Evolutionary conservation across 139 green algal genomes (phyloP).

Genomic region (Microglena sp.): DNA sequence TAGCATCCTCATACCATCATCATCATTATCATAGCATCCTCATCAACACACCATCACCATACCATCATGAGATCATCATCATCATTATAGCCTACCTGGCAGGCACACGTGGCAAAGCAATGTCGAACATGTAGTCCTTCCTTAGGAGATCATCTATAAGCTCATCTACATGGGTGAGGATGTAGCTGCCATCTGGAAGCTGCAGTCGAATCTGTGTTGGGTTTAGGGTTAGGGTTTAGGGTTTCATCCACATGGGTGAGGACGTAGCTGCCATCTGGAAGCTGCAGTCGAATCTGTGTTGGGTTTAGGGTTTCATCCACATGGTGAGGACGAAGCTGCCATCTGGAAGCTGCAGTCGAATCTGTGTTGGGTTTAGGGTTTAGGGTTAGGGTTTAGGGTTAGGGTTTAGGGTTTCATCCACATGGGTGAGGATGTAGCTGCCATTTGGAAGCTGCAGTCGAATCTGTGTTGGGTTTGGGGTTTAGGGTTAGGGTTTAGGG

Average conservation of each 20-base stretch:
- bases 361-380: no score
- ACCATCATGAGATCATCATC: background rate
- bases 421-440: conserved; percentile 57
- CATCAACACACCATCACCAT: background rate
- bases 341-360: conserved; percentile 46
- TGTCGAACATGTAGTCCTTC: conserved; percentile 89
- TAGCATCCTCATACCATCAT: no score
- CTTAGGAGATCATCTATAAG: conserved; percentile 82
- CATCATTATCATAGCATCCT: no score
- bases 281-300: conserved; percentile 50
- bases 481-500: no score
- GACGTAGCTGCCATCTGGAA: conserved; percentile 50
- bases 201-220: conserved; percentile 55
- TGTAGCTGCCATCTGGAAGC: conserved; percentile 50
- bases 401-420: no score
- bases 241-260: conserved; percentile 78
- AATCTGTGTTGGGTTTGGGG: no score
- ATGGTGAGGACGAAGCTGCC: conserved; percentile 64
- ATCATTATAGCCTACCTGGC: no score
- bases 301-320: no score
- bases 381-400: no score
- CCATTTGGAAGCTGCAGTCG: conserved; percentile 50
- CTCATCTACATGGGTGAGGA: conserved; percentile 76
- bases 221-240: no score
- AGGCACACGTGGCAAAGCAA: conserved; percentile 79